These are phyloP conservation scores for Secale cereale DNA, from an alignment of 176 grass and related monocot genomes.

Conservation along the genomic window DNA sequence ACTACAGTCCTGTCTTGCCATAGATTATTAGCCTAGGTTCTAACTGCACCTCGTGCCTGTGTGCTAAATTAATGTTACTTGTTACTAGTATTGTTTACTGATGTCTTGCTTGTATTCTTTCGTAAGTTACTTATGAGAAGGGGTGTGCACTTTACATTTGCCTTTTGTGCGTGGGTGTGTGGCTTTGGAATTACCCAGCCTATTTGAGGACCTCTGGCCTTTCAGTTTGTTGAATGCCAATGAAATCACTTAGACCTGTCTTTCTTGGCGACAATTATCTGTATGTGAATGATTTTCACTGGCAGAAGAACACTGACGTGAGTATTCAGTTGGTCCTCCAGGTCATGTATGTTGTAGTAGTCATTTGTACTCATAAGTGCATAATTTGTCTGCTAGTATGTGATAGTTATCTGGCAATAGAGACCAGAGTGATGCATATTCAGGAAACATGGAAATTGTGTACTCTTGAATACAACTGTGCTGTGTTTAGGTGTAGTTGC, in stretches of 20 bases:
- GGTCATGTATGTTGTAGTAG: not conserved
- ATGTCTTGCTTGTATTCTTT: conserved; percentile 24
- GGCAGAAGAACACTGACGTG: not conserved
- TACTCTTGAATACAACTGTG: not conserved
- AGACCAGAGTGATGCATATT: not conserved
- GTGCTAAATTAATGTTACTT: conserved; percentile 10
- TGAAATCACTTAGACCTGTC: conserved; percentile 9
- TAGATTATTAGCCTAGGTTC: not conserved
- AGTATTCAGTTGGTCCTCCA: not conserved
- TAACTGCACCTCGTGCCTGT: not conserved
- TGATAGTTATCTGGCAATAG: not conserved
- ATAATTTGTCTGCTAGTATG: not conserved
- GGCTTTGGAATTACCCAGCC: conserved; percentile 12
- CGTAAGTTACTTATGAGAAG: conserved; percentile 21
- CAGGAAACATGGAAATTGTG: not conserved
- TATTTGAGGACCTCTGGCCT: not conserved
- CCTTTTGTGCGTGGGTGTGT: not conserved
- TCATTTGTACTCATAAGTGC: not conserved
- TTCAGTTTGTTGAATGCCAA: not conserved
- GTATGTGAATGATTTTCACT: not conserved
- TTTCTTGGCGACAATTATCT: not conserved
- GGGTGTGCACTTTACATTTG: conserved; percentile 12
- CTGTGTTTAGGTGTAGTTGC: not conserved
- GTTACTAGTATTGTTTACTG: conserved; percentile 6
- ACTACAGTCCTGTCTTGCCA: not conserved